phyloP scores from a whole-genome alignment of 2,329 filamentous ascomycete genomes.

The Xylogone sp. region DNA sequence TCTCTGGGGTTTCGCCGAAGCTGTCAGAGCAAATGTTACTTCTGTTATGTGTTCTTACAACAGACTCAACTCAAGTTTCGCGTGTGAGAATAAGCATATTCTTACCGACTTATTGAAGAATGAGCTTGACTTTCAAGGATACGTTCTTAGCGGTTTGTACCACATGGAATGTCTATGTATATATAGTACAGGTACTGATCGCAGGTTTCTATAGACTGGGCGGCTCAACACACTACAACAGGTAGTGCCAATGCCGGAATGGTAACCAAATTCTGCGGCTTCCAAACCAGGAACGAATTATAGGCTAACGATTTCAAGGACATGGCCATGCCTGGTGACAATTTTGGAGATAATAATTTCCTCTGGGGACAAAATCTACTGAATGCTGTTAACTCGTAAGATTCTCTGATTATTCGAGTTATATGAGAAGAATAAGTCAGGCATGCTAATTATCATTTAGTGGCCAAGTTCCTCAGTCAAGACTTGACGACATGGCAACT shows the following conservation, averaged over 20 bases:
- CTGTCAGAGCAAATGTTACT: conserved; percentile 61
- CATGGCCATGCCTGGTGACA: conserved; percentile 76
- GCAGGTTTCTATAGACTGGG: conserved; percentile 57
- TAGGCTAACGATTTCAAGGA: conserved; percentile 33
- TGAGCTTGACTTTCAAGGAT: conserved; percentile 74
- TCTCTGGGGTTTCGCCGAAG: conserved; percentile 59
- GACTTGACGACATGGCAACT: conserved; percentile 64
- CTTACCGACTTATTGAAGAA: conserved; percentile 62
- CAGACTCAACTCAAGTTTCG: conserved; percentile 65
- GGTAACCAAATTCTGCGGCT: conserved; percentile 27
- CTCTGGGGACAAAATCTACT: conserved; percentile 53
- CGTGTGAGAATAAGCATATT: conserved; percentile 59
- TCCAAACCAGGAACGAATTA: background rate
- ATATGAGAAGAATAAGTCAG: no score
- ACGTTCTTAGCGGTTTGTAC: conserved; percentile 47
- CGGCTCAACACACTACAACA: conserved; percentile 70
- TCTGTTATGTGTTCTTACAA: conserved; percentile 73
- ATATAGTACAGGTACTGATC: conserved; percentile 22
- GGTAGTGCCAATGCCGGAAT: conserved; percentile 63
- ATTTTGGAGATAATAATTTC: conserved; percentile 46
- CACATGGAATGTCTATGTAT: background rate
- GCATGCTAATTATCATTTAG: conserved; percentile 35
- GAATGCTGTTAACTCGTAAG: conserved; percentile 41
- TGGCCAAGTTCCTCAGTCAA: conserved; percentile 52
- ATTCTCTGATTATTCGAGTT: no score